A percentile compares a stretch with the other conserved stretches of the same genome.
Evolutionary conservation across 1,139 yeast genomes (phyloP).

Genomic region (Barnettozyma hawaiiensis): DNA sequence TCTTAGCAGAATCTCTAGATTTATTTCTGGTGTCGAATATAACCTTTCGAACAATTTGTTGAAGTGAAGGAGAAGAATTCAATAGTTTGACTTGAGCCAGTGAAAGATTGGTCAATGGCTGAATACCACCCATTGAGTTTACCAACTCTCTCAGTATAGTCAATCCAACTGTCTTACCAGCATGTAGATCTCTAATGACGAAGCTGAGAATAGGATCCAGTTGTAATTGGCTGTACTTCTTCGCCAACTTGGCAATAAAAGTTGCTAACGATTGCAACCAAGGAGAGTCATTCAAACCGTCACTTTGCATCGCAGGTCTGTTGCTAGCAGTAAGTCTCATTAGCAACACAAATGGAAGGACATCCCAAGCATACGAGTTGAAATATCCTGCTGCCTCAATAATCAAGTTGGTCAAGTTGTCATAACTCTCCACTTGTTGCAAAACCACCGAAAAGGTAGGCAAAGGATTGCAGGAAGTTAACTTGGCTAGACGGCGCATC

Average conservation of each 20-base stretch:
- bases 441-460: slow-evolving; percentile 64
- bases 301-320: slow-evolving; percentile 62
- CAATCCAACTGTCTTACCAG: slow-evolving; percentile 57
- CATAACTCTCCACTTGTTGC: slow-evolving; percentile 85
- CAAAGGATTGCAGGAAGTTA: slow-evolving; percentile 77
- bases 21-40: slow-evolving; percentile 58
- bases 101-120: slow-evolving; percentile 59
- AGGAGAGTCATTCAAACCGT: slow-evolving; percentile 76
- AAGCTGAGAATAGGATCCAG: slow-evolving; percentile 53
- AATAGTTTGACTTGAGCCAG: slow-evolving; percentile 60
- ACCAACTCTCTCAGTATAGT: slow-evolving; percentile 66
- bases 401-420: slow-evolving; percentile 71
- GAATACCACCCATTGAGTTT: slow-evolving; percentile 77
- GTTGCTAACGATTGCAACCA: slow-evolving; percentile 78
- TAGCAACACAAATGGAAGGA: slow-evolving; percentile 66
- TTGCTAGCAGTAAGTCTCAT: slow-evolving; percentile 63
- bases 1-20: slow-evolving; percentile 44
- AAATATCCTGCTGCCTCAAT: slow-evolving; percentile 79
- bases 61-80: slow-evolving; percentile 58
- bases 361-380: slow-evolving; percentile 82
- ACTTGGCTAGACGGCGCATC: slow-evolving; percentile 71
- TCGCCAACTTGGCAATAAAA: slow-evolving; percentile 61
- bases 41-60: slow-evolving; percentile 50
- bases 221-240: slow-evolving; percentile 47
- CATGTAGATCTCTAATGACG: slow-evolving; percentile 59